phyloP scores from a whole-genome alignment of 441 rosid genomes.

The Brassica hybrid region DNA sequence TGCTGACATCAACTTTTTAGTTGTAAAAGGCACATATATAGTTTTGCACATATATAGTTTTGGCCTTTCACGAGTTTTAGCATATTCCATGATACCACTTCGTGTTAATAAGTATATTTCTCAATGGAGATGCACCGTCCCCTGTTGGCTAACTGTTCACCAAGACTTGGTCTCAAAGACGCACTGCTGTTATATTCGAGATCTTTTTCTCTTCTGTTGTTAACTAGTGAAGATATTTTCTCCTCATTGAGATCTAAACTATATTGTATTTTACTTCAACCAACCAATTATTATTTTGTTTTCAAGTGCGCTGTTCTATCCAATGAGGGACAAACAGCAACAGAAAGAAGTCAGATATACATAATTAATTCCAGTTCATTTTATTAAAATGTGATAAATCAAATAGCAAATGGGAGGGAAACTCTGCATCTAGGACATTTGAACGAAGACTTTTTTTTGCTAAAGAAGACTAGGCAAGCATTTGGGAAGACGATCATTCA shows the following conservation, averaged over 20 bases:
- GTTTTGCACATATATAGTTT: neutral
- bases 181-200: constrained; percentile 38
- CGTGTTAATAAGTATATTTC: neutral
- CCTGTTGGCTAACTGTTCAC: constrained; percentile 20
- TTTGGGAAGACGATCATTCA: too few relatives aligned
- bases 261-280: constrained; percentile 31
- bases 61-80: constrained; percentile 2
- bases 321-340: neutral
- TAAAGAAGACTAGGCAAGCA: constrained; percentile 2
- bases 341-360: neutral
- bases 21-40: neutral
- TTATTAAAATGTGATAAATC: neutral
- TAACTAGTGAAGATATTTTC: constrained; percentile 27
- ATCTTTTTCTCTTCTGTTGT: constrained; percentile 31
- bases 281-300: constrained; percentile 20
- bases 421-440: neutral
- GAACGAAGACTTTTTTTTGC: constrained; percentile 1
- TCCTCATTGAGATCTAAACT: constrained; percentile 5
- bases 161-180: constrained; percentile 36
- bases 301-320: neutral
- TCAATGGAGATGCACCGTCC: constrained; percentile 10
- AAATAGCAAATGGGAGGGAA: constrained; percentile 26
- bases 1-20: neutral
- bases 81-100: constrained; percentile 18
- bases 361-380: neutral